Base-by-base conservation (phyloP, 139 green algal genomes). In the Spirogloea muscicola region DNA sequence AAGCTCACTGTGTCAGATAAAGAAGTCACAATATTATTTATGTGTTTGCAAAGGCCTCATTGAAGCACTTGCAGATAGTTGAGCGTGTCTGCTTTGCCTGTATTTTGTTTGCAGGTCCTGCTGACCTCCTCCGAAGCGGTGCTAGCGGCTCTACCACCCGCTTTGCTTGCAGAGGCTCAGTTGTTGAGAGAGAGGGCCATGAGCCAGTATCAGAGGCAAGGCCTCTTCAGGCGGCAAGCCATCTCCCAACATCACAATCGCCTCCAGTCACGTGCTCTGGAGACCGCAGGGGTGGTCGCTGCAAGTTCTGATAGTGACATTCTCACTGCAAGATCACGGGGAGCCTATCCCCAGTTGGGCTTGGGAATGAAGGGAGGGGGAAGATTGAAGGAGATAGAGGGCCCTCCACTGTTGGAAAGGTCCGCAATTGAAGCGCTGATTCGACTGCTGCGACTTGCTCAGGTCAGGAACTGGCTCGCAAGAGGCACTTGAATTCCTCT, bases 91-190 rank as follows among this genome's bases (percentile, higher is more conserved):
- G 13, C 44, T 27, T 16, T 52, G 13, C 44, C 44, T 52, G 13
- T 52, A 13, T 52, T 52, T 13, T 52, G 16, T 16, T 16, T n/a
- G 5, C 52, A 80, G 72, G 75, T 82, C 34, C 74, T 87, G 21
- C 72, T 87, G n/a, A 86, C 81, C 3, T 83, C 82, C 21, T 91
- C 91, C n/a, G 88, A 92, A 34, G 79, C 83, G 7, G 44, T 95
- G 41, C 86, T 96, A 10, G 74, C 81, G n/a, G 86, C 84, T 2
- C 86, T 96, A 42, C 90, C 91, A 0, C 86, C 92, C 0, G 82
- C 79, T 3, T 49, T 97, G 3, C 80, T 90, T 38, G 91, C 88
- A 0, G 92, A 96, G 73, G 92, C 91, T 0, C 81, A 88, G 69
- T 34, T 81, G 16, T 80, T 93, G 61, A 85, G 87, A 27, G 67